These are phyloP conservation scores for Colletotrichum ledebouriae DNA, from an alignment of 2,329 filamentous ascomycete genomes.

Conservation along the genomic window DNA sequence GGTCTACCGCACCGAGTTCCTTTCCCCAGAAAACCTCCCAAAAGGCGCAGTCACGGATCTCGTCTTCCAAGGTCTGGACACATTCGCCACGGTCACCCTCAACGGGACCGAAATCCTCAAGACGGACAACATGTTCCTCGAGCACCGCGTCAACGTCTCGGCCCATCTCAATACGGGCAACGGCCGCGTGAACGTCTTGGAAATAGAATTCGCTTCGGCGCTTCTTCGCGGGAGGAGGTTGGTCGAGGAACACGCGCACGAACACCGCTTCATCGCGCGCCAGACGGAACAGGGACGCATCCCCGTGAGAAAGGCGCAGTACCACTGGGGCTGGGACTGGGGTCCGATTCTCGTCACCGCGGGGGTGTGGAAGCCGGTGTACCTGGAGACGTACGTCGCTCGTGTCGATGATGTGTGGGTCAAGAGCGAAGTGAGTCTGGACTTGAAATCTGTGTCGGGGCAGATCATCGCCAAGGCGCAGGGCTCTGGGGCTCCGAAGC, in stretches of 20 bases:
- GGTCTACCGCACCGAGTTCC: conserved; percentile 64
- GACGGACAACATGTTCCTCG: conserved; percentile 75
- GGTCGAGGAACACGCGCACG: conserved; percentile 63
- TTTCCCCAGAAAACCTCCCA: conserved; percentile 38
- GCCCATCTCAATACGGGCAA: conserved; percentile 52
- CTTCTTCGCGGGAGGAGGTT: conserved; percentile 65
- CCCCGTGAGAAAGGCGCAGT: conserved; percentile 72
- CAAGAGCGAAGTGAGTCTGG: conserved; percentile 51
- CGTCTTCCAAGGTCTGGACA: conserved; percentile 75
- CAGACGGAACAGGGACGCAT: conserved; percentile 58
- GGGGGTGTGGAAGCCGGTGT: conserved; percentile 76
- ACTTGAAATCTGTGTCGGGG: conserved; percentile 55
- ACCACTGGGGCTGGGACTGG: conserved; percentile 81
- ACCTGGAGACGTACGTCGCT: conserved; percentile 72
- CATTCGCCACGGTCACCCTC: conserved; percentile 70
- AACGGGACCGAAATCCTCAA: conserved; percentile 66
- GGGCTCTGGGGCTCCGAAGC: conserved; percentile 46
- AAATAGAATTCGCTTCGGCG: conserved; percentile 70
- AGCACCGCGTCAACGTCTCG: conserved; percentile 67
- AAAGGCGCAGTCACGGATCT: conserved; percentile 54
- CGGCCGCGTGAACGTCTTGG: conserved; percentile 58
- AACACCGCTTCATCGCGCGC: conserved; percentile 67
- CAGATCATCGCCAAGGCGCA: conserved; percentile 54
- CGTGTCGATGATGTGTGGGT: conserved; percentile 71
- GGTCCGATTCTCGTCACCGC: conserved; percentile 73